Base-by-base conservation (phyloP, 768 basidiomycete species). In the Tephrocybe sp. region DNA sequence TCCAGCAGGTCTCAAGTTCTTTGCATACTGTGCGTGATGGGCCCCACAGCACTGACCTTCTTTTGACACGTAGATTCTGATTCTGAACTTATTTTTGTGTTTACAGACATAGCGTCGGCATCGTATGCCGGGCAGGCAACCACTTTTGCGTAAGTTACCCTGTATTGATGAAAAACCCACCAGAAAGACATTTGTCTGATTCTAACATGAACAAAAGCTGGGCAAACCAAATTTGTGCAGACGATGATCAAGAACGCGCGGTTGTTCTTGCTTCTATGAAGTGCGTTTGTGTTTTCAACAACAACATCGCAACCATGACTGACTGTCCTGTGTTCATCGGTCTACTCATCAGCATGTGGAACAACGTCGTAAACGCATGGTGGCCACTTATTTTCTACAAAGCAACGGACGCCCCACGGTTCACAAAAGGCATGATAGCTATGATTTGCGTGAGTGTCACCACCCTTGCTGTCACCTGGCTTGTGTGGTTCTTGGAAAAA, bases 241-340 rank as follows among this genome's bases (percentile, higher is more conserved):
- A 87, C 56, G 84, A 90, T 64, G 74, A 83, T 59, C 80, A 84
- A 62, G 83, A 87, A 59, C 77, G 87, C 39, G 79, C 73, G 4
- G 69, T 89, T 35, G 84, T 89, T 3, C 73, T 90, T 13, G 86
- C 83, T 20, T 83, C 81, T 5, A 89, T 91, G 88, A 89, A 89
- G 82, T 83, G 57, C 30, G 71, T 55, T n/a, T 17, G 10, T 31
- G 13, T 46, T 40, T 41, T 33, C 14, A 34, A 14, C 35, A 36
- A 10, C 11, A 14, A 19, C 16, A 14, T 41, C 20, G 38, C 8
- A 26, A 13, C 13, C 26, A 26, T 31, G 9, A 34, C 22, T 42
- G 40, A 49, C 22, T 2, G 2, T 7, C 20, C 41, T 23, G 2
- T n/a, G 26, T 26, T 26, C 26, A 26, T 26, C 26, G 26, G 7